Evolutionary conservation across 2,329 filamentous ascomycete genomes (phyloP).

Genomic region (Calcarisporium arbuscula): DNA sequence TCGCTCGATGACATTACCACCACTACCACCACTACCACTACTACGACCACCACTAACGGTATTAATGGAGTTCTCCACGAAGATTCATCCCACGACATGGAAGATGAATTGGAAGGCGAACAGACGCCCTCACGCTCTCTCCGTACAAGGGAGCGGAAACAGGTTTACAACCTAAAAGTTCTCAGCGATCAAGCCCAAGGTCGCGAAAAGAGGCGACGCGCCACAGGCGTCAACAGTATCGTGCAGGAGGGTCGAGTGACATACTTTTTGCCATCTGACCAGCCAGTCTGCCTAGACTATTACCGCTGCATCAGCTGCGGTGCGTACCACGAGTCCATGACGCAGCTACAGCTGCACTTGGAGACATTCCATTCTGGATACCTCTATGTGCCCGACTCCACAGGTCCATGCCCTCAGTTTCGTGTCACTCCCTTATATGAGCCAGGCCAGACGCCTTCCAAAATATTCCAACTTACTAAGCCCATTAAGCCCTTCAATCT

Average conservation of each 20-base stretch:
- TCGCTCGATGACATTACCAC: slow-evolving; percentile 12
- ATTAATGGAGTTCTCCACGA: slow-evolving; percentile 16
- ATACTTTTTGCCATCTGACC: slow-evolving; percentile 38
- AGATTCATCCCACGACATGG: slow-evolving; percentile 27
- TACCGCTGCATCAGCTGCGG: slow-evolving; percentile 48
- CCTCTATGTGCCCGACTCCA: slow-evolving; percentile 31
- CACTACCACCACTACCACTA: slow-evolving; percentile 12
- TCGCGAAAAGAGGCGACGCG: slow-evolving; percentile 38
- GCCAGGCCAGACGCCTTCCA: slow-evolving; percentile 22
- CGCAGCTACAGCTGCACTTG: slow-evolving; percentile 44
- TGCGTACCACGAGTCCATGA: slow-evolving; percentile 38
- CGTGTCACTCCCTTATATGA: slow-evolving; percentile 28
- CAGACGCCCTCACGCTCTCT: slow-evolving; percentile 46
- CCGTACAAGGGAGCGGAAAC: slow-evolving; percentile 39
- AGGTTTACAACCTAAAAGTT: slow-evolving; percentile 54
- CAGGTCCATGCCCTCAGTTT: slow-evolving; percentile 32
- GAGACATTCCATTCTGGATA: slow-evolving; percentile 38
- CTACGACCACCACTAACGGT: slow-evolving; percentile 12
- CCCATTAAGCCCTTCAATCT: slow-evolving; percentile 39
- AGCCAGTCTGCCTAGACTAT: slow-evolving; percentile 38
- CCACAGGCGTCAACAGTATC: slow-evolving; percentile 17
- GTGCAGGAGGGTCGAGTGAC: slow-evolving; percentile 36
- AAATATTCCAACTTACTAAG: slow-evolving; percentile 35
- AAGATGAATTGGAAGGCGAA: slow-evolving; percentile 40
- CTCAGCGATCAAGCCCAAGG: slow-evolving; percentile 53